These are phyloP conservation scores for Elsinoe fawcettii DNA, from an alignment of 2,329 filamentous ascomycete species.

Conservation along the genomic window DNA sequence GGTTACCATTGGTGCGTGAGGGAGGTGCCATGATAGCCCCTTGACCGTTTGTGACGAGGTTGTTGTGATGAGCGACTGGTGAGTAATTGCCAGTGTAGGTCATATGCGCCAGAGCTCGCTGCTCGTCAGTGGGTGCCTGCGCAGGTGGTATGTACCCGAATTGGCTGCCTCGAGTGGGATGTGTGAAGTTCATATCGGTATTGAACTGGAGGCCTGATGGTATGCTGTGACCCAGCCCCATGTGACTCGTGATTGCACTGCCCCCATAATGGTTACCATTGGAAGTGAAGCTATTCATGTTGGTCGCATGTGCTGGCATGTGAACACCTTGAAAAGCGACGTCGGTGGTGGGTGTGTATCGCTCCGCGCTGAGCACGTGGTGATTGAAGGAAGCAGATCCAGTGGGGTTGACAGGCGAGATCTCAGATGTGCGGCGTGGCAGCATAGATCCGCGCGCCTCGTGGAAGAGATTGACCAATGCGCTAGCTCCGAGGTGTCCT, in stretches of 20 bases:
- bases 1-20: background rate
- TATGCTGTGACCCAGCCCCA: background rate
- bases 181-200: slow-evolving; percentile 10
- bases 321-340: background rate
- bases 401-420: slow-evolving; percentile 1
- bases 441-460: slow-evolving; percentile 2
- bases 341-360: slow-evolving; percentile 4
- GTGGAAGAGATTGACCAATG: slow-evolving; percentile 8
- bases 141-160: background rate
- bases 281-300: background rate
- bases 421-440: background rate
- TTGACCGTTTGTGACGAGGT: background rate
- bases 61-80: background rate
- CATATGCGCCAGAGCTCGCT: background rate
- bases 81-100: slow-evolving; percentile 5
- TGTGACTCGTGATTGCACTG: background rate
- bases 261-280: background rate
- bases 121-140: background rate
- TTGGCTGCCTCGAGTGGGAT: background rate
- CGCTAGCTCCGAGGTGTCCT: slow-evolving; percentile 5
- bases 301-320: slow-evolving; percentile 1
- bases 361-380: slow-evolving; percentile 7
- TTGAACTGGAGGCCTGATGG: slow-evolving; percentile 9
- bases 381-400: slow-evolving; percentile 1
- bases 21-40: slow-evolving; percentile 5